Base-by-base conservation (phyloP, 2,329 filamentous ascomycete species). In the Cadophora gregata region DNA sequence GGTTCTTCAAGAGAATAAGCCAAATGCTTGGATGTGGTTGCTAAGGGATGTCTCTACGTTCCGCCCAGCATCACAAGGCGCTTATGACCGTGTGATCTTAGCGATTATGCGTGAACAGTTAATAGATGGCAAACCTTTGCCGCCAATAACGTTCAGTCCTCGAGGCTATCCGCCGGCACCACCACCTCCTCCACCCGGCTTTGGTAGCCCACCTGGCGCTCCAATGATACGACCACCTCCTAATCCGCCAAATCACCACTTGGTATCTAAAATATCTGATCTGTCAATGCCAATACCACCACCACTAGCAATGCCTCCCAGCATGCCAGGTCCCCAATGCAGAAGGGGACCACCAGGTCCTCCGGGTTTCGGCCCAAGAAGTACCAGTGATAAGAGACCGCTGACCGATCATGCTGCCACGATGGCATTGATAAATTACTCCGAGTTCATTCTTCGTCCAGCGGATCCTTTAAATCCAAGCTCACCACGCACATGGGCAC, bases 71-170 rank as follows among this genome's bases (percentile, higher is more conserved):
- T 24, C 42, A 59, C 62, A 24, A 4, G 31, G 19, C 4, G 14
- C 66, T 3, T 42, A 66, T 33, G 50, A 64, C 3, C 66, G 71
- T 25, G 51, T 69, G 14, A 36, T 76, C 8, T 67, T 76, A 14
- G 74, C 68, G 4, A 75, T 76, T 25, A 47, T 73, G 19, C 66
- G 71, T 25, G 73, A 75, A 59, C 69, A 70, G n/a, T 42, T 72
- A 2, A 27, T 72, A 0, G 64, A 73, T 59, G 73, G 67, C 1
- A 68, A 73, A 53, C 51, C 58, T 3, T 9, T 56, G 8, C 51
- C 51, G 33, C 53, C 55, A 42, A 25, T 50, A 14, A 14, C 38
- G 21, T 42, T 50, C 24, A 27, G 24, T 4, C 36, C 12, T 27
- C 60, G 27, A 53, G 21, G 14, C 47, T 38, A n/a, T n/a, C 42